A percentile compares a stretch with the other conserved stretches of the same genome.
Conservation (phyloP, 2,329 filamentous ascomycete species). For the Cyanodermella asteris region DNA sequence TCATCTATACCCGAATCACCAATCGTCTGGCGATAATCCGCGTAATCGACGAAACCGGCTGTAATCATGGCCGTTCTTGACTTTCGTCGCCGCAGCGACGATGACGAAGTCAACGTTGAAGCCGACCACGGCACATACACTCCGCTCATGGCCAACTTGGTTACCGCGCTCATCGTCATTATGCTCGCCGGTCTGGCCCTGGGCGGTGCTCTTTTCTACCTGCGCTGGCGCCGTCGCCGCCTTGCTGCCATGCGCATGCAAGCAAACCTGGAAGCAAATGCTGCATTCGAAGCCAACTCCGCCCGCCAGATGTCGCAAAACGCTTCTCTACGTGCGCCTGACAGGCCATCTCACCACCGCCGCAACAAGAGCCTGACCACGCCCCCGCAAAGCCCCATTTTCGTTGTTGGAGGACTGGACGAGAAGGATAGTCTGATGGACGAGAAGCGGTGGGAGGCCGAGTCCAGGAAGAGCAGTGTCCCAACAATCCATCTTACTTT, state of each 20-base stretch:
- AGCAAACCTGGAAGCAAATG: too few species aligned
- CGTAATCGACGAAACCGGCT: background rate
- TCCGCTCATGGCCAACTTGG: conserved; percentile 46
- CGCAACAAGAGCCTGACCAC: conserved; percentile 34
- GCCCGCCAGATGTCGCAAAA: too few species aligned
- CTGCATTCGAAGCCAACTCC: too few species aligned
- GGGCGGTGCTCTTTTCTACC: conserved; percentile 44
- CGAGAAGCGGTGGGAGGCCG: too few species aligned
- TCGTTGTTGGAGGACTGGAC: too few species aligned
- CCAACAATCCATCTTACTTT: conserved; percentile 98
- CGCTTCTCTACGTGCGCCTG: too few species aligned
- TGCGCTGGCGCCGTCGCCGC: conserved; percentile 50
- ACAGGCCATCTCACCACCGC: conserved; percentile 29
- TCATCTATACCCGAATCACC: conserved; percentile 4
- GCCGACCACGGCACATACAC: conserved; percentile 35
- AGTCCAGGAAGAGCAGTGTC: too few species aligned
- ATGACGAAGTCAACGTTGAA: conserved; percentile 24
- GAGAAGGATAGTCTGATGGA: conserved; percentile 61
- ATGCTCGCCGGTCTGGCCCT: conserved; percentile 50
- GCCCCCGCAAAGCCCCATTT: conserved; percentile 22
- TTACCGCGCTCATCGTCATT: conserved; percentile 60
- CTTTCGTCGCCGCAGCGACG: conserved; percentile 28
- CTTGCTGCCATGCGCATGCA: too few species aligned
- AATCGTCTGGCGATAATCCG: conserved; percentile 5
- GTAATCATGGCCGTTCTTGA: conserved; percentile 19